Evolutionary conservation across 768 basidiomycete species (phyloP).

Genomic region (Hygrophorus russula): DNA sequence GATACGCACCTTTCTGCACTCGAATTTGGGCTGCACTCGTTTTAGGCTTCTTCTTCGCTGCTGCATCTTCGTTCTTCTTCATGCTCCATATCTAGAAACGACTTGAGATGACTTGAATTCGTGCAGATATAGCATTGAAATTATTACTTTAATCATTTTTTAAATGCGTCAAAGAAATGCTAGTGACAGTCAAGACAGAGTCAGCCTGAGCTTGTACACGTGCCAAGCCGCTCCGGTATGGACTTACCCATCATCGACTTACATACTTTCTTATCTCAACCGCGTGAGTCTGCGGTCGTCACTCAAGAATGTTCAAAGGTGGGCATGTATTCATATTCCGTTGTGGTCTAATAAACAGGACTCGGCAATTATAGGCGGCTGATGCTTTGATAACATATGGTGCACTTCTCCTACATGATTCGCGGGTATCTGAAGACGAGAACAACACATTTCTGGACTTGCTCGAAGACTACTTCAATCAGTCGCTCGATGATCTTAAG

Average conservation of each 20-base stretch:
- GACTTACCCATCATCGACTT: conserved; percentile 70
- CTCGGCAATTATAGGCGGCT: conserved; percentile 43
- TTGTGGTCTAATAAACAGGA: conserved; percentile 1
- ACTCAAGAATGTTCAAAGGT: conserved; percentile 60
- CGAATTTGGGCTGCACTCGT: conserved; percentile 96
- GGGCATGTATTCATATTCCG: conserved; percentile 4
- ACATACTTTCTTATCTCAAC: conserved; percentile 50
- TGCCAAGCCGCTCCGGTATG: conserved; percentile 17
- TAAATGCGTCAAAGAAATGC: conserved; percentile 11
- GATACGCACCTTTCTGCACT: conserved; percentile 87
- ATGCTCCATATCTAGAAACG: conserved; percentile 89
- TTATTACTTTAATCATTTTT: conserved; percentile 37
- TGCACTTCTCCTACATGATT: conserved; percentile 78
- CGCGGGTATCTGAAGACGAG: conserved; percentile 71
- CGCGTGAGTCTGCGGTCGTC: conserved; percentile 34
- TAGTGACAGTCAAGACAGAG: conserved; percentile 12
- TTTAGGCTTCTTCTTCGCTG: conserved; percentile 97
- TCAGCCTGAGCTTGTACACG: background rate
- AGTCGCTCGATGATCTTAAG: conserved; percentile 47
- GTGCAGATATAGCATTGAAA: background rate
- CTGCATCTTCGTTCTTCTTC: conserved; percentile 99
- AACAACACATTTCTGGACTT: conserved; percentile 80
- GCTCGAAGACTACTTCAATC: conserved; percentile 88
- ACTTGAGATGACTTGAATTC: conserved; percentile 4
- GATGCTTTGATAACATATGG: conserved; percentile 76